Conservation (phyloP, 1,139 yeast genomes). For the Yarrowia galli region DNA sequence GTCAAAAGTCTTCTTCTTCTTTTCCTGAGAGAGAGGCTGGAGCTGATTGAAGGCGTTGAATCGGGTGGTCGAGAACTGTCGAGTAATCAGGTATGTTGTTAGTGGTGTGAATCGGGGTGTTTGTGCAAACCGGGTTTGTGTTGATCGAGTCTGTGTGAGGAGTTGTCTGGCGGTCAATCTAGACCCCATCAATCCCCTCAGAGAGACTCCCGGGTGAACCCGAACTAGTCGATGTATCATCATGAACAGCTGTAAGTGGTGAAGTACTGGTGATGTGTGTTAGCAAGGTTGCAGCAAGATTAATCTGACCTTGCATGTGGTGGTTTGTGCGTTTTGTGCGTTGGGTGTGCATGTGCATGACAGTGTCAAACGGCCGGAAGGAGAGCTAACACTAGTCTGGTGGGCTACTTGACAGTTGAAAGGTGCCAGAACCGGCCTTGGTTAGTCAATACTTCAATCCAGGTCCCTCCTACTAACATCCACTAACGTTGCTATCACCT, state of each 20-base stretch:
- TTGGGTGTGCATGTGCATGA: neutral
- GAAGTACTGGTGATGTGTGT: neutral
- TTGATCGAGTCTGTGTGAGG: too few relatives aligned
- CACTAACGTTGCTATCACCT: too few relatives aligned
- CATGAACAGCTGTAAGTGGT: neutral
- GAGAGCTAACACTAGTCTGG: too few relatives aligned
- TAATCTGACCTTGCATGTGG: constrained; percentile 15
- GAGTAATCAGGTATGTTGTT: neutral
- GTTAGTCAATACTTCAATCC: too few relatives aligned
- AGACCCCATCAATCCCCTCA: neutral
- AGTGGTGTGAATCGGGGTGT: neutral
- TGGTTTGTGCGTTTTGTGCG: neutral
- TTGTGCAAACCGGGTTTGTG: neutral
- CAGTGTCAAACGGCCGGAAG: too few relatives aligned
- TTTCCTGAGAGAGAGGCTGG: too few relatives aligned
- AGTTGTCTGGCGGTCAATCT: neutral
- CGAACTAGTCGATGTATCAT: constrained; percentile 18
- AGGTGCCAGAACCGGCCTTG: too few relatives aligned
- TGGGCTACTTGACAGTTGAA: too few relatives aligned
- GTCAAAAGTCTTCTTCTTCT: neutral
- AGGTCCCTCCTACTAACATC: too few relatives aligned
- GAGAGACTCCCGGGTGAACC: neutral
- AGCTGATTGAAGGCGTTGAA: neutral
- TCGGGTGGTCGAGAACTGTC: neutral
- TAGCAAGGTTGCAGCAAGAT: constrained; percentile 33